A percentile compares a stretch with the other conserved stretches of the same genome.
Conservation (phyloP, 257 asterid species). For the Voacanga thouarsii region DNA sequence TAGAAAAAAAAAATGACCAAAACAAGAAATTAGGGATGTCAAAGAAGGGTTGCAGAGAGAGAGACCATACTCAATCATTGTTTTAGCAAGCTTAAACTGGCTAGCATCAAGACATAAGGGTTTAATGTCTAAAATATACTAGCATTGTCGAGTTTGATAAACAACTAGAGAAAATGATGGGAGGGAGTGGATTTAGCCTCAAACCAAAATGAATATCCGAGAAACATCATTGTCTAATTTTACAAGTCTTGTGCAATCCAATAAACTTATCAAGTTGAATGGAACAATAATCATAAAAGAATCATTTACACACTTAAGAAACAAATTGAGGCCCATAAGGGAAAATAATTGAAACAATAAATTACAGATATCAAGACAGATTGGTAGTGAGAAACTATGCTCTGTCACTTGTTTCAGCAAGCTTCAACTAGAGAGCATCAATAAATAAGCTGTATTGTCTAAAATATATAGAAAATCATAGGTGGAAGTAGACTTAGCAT, state of each 20-base stretch:
- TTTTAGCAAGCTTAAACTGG: constrained; percentile 96
- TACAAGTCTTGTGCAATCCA: neutral
- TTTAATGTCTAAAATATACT: constrained; percentile 77
- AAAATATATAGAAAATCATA: constrained; percentile 54
- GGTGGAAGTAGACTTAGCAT: neutral
- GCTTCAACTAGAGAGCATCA: too few species aligned
- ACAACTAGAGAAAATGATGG: constrained; percentile 42
- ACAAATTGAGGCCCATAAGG: too few species aligned
- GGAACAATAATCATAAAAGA: too few species aligned
- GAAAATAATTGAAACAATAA: too few species aligned
- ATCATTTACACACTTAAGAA: too few species aligned
- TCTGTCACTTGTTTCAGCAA: too few species aligned
- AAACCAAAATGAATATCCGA: neutral
- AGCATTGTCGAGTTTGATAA: constrained; percentile 24
- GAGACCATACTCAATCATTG: constrained; percentile 87
- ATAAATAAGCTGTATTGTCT: too few species aligned
- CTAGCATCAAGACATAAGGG: constrained; percentile 79
- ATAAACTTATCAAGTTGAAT: neutral
- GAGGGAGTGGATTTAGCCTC: neutral
- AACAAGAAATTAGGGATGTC: constrained; percentile 71
- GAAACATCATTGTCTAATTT: neutral
- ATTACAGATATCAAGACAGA: too few species aligned
- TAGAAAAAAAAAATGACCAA: constrained; percentile 25
- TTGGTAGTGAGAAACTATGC: too few species aligned
- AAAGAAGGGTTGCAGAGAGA: constrained; percentile 89